Evolutionary conservation across 1,284 basidiomycete species (phyloP).

Genomic region (Ganoderma leucocontextum): DNA sequence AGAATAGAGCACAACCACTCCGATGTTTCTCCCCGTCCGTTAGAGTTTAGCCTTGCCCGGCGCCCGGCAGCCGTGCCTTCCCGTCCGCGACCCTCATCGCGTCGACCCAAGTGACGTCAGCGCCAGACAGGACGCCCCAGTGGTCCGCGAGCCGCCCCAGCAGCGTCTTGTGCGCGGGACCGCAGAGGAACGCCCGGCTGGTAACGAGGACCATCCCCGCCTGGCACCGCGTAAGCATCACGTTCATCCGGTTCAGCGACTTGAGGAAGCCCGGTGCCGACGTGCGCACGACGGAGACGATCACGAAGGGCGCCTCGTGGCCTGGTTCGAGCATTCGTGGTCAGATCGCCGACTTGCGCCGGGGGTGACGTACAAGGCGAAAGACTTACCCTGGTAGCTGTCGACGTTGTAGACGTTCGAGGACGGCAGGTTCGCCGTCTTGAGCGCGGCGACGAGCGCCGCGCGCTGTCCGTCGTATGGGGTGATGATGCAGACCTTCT

Average conservation of each 20-base stretch:
- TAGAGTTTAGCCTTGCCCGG: background rate
- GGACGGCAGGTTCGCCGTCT: slow-evolving; percentile 49
- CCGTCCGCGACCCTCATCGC: slow-evolving; percentile 23
- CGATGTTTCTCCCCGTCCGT: background rate
- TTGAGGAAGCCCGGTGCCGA: slow-evolving; percentile 63
- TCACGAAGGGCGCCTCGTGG: slow-evolving; percentile 57
- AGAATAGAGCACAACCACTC: background rate
- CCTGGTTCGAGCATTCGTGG: slow-evolving; percentile 25
- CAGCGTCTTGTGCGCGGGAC: slow-evolving; percentile 22
- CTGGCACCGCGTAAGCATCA: slow-evolving; percentile 54
- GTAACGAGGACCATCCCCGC: slow-evolving; percentile 37
- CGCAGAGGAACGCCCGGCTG: slow-evolving; percentile 32
- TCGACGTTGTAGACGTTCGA: slow-evolving; percentile 73
- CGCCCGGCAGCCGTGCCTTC: slow-evolving; percentile 20
- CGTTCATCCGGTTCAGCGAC: slow-evolving; percentile 69
- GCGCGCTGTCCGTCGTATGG: slow-evolving; percentile 76
- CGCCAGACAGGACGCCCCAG: slow-evolving; percentile 14
- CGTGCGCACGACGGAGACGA: slow-evolving; percentile 72
- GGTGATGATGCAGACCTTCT: slow-evolving; percentile 66
- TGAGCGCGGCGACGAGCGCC: slow-evolving; percentile 57
- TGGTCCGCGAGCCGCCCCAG: slow-evolving; percentile 30
- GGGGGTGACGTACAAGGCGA: background rate
- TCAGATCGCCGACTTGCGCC: background rate
- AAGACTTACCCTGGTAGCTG: slow-evolving; percentile 65
- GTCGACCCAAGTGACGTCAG: slow-evolving; percentile 9